Conservation (phyloP, 2,329 filamentous ascomycete species). For the Alternaria atra region DNA sequence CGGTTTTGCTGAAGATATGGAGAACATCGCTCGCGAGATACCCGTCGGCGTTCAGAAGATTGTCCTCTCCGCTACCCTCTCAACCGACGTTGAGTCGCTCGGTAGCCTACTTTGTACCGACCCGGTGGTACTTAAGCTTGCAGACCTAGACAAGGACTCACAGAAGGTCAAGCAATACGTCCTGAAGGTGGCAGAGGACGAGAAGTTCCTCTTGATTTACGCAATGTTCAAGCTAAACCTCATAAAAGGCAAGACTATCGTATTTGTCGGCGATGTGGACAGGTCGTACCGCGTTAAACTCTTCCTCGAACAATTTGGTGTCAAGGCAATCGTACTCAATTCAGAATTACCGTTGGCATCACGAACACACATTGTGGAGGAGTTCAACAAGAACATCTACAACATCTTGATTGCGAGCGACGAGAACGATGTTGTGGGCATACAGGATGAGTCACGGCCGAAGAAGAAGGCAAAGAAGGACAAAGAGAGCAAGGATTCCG, state of each 20-base stretch:
- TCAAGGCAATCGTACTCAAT: slow-evolving; percentile 92
- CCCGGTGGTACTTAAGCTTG: slow-evolving; percentile 81
- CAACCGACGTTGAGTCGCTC: slow-evolving; percentile 83
- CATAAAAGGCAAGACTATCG: slow-evolving; percentile 59
- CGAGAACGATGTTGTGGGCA: slow-evolving; percentile 83
- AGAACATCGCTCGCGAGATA: slow-evolving; percentile 77
- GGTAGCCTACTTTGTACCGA: slow-evolving; percentile 86
- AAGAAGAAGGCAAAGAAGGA: slow-evolving; percentile 66
- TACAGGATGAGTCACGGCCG: slow-evolving; percentile 55
- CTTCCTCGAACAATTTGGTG: slow-evolving; percentile 96
- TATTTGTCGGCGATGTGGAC: slow-evolving; percentile 88
- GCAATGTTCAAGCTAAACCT: slow-evolving; percentile 87
- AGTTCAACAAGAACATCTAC: slow-evolving; percentile 97
- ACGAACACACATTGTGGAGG: slow-evolving; percentile 90
- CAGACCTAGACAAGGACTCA: slow-evolving; percentile 80
- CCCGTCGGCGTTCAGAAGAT: slow-evolving; percentile 89
- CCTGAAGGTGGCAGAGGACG: slow-evolving; percentile 93
- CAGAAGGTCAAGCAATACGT: slow-evolving; percentile 86
- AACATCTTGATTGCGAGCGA: slow-evolving; percentile 98
- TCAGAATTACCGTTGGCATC: slow-evolving; percentile 94
- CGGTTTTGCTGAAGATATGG: slow-evolving; percentile 89
- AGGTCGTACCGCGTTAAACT: slow-evolving; percentile 91
- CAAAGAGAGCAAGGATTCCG: slow-evolving; percentile 81
- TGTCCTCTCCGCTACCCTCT: slow-evolving; percentile 92
- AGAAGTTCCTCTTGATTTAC: slow-evolving; percentile 93